Percentiles rank a stretch among this genome's conserved stretches.
phyloP scores from a whole-genome alignment of 495 filamentous ascomycete species.

The Talaromyces nanjingensis region DNA sequence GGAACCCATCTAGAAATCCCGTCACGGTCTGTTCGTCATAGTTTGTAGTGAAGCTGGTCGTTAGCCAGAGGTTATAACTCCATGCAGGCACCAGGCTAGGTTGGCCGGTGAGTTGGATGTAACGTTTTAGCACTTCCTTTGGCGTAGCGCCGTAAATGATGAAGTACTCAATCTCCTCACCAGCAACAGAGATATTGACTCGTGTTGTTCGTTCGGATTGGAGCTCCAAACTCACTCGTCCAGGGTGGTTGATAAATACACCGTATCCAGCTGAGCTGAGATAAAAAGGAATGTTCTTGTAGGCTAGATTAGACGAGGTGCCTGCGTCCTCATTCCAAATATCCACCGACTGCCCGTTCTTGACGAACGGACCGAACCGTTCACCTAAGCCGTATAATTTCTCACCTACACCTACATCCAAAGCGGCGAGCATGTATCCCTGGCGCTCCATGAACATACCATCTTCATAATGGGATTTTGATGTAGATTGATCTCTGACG shows the following conservation, averaged over 20 bases:
- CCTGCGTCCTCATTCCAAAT: constrained; percentile 71
- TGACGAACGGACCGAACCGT: constrained; percentile 63
- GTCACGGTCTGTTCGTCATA: constrained; percentile 65
- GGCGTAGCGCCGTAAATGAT: constrained; percentile 63
- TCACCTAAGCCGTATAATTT: constrained; percentile 64
- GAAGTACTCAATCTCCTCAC: constrained; percentile 54
- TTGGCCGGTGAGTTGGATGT: constrained; percentile 53
- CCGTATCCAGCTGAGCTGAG: constrained; percentile 62
- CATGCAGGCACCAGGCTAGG: constrained; percentile 56
- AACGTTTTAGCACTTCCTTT: constrained; percentile 58
- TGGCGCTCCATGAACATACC: constrained; percentile 47
- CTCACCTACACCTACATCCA: constrained; percentile 59
- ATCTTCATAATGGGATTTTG: constrained; percentile 42
- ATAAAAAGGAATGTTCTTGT: constrained; percentile 70
- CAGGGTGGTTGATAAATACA: constrained; percentile 57
- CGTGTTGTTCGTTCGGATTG: constrained; percentile 60
- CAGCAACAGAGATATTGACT: constrained; percentile 55
- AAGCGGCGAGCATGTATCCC: constrained; percentile 56
- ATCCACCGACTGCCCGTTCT: constrained; percentile 59
- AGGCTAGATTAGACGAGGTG: constrained; percentile 62
- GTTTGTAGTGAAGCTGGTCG: constrained; percentile 62
- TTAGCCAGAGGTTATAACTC: constrained; percentile 68
- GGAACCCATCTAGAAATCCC: constrained; percentile 61
- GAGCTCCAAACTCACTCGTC: constrained; percentile 56
- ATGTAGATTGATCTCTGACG: constrained; percentile 44